Evolutionary conservation across 1,284 basidiomycete species (phyloP).

Genomic region (Ustilago esculenta): DNA sequence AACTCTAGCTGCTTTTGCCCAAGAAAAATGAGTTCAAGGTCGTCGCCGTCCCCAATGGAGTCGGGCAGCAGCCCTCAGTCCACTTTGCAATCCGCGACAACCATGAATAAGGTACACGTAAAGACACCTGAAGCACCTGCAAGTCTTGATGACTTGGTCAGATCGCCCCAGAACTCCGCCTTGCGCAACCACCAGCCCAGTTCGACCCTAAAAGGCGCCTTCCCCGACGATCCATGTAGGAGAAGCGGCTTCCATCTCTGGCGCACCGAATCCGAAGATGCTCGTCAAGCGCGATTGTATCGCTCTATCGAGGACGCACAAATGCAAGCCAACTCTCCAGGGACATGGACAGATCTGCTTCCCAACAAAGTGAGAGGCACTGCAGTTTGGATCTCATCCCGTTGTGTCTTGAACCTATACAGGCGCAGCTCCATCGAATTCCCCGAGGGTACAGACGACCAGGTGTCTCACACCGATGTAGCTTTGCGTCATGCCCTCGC

Average conservation of each 20-base stretch:
- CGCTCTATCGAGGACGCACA: constrained; percentile 19
- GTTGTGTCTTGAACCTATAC: constrained; percentile 21
- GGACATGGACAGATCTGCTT: background rate
- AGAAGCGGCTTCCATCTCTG: constrained; percentile 55
- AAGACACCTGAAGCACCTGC: constrained; percentile 40
- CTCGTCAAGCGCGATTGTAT: constrained; percentile 17
- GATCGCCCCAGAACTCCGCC: constrained; percentile 38
- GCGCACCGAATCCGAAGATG: constrained; percentile 52
- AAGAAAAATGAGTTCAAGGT: constrained; percentile 19
- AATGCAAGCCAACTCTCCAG: constrained; percentile 11
- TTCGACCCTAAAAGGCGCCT: constrained; percentile 26
- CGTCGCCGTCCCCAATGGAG: constrained; percentile 7
- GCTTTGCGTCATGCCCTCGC: background rate
- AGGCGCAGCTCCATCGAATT: constrained; percentile 8
- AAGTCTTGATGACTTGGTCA: constrained; percentile 43
- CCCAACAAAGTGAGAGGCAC: background rate
- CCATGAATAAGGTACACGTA: constrained; percentile 12
- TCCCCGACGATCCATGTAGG: constrained; percentile 30
- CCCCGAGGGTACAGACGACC: background rate
- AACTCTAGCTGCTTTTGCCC: too few relatives aligned
- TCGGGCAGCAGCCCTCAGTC: constrained; percentile 17
- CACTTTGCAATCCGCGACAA: background rate
- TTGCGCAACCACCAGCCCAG: constrained; percentile 8
- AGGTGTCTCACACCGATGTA: background rate
- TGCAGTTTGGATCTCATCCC: background rate